Evolutionary conservation across 2,329 filamentous ascomycete genomes (phyloP).

Genomic region (Neofusicoccum kwambonambiense): DNA sequence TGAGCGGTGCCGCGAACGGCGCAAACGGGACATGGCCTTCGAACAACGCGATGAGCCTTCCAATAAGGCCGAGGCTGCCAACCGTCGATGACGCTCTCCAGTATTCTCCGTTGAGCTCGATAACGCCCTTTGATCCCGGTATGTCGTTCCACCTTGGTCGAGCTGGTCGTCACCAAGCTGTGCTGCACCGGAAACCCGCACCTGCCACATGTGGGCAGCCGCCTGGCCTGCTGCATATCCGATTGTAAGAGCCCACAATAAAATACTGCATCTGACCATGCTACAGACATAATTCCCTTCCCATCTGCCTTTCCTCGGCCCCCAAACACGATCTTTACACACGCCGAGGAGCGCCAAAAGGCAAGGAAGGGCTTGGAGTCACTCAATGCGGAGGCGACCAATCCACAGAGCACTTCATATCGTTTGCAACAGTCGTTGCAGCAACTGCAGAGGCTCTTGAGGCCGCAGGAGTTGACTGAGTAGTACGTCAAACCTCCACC

Average conservation of each 20-base stretch:
- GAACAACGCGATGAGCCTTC: slow-evolving; percentile 28
- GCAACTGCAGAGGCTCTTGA: slow-evolving; percentile 72
- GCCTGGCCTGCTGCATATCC: slow-evolving; percentile 19
- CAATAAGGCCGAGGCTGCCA: slow-evolving; percentile 40
- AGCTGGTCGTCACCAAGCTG: background rate
- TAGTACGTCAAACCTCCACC: slow-evolving; percentile 52
- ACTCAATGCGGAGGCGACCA: slow-evolving; percentile 68
- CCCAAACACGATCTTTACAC: slow-evolving; percentile 36
- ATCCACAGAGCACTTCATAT: slow-evolving; percentile 58
- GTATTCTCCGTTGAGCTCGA: slow-evolving; percentile 79
- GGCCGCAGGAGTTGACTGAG: slow-evolving; percentile 66
- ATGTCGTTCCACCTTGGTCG: slow-evolving; percentile 26
- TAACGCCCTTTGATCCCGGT: slow-evolving; percentile 77
- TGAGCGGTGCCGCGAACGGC: slow-evolving; percentile 17
- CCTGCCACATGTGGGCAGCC: background rate
- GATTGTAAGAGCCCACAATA: background rate
- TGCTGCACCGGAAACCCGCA: background rate
- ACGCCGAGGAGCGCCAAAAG: slow-evolving; percentile 47
- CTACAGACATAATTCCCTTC: slow-evolving; percentile 46
- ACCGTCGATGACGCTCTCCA: slow-evolving; percentile 72
- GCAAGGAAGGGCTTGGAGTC: slow-evolving; percentile 59
- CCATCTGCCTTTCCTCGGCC: slow-evolving; percentile 43
- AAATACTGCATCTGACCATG: slow-evolving; percentile 13
- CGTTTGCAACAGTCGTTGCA: slow-evolving; percentile 69
- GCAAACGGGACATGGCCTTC: slow-evolving; percentile 31